Base-by-base conservation (phyloP, 1,284 basidiomycete species). In the Trametes pubescens region DNA sequence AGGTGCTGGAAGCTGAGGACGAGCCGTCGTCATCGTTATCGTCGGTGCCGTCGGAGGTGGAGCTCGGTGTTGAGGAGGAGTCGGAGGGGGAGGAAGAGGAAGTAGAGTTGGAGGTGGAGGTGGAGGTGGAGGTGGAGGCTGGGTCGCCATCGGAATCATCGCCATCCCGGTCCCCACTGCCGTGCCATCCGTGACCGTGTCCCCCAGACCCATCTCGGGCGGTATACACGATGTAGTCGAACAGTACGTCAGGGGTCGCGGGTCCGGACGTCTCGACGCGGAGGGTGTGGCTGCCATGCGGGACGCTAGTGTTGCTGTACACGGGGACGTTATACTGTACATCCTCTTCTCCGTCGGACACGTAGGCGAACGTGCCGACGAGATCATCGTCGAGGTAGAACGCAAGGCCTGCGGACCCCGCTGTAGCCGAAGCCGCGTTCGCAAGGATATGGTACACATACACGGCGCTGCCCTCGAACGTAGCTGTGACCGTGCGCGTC, bases 1-100 rank as follows among this genome's bases (percentile, higher is more conserved):
- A 84, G 43, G 86, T 21, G 49, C 16, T 86, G 65, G 77, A 79
- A 40, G 79, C 81, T 26, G 80, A 78, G 65, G 81, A 76, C 43
- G 47, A 65, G 29, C 29, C 8, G 3, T 8, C 29, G 29, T 32
- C 29, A 38, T 51, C 11, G 18, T 8, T n/a, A 1, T 8, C 7
- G 29, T 21, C 18, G 29, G 32, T 11, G 22, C 11, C 14, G 46
- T 24, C 22, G 22, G 10, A 32, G 29, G 29, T 32, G 29, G 29
- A 32, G 8, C 4, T 32, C 4, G 29, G 29, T 3, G 29, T 32
- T 32, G 29, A 32, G 29, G 29, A 32, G 8, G 29, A 32, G 29
- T 43, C 29, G 8, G 18, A 18, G 40, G 14, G 32, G 49, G 49
- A 32, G 29, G 48, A 37, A 35, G 32, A 14, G 6, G 34, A 2